phyloP scores from a whole-genome alignment of 73 alveolate genomes.

The Breviolum minutum region DNA sequence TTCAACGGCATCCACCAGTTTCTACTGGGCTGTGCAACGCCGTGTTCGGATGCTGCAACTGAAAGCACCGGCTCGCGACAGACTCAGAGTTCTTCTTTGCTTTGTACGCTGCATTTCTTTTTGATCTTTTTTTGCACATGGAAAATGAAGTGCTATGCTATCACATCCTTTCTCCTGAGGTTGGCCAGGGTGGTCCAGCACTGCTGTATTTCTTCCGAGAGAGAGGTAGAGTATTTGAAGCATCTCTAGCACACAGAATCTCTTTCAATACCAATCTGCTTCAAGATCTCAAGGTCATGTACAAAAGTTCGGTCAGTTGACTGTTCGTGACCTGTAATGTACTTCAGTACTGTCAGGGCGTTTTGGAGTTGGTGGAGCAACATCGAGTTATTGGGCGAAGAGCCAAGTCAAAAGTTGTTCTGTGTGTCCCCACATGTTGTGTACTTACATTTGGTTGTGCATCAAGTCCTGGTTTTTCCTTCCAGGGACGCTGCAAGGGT shows the following conservation, averaged over 20 bases:
- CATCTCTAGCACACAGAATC: too few relatives aligned
- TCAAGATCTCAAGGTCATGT: neutral
- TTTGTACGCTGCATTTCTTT: too few relatives aligned
- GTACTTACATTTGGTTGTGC: neutral
- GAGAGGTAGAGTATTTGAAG: slow-evolving; percentile 9
- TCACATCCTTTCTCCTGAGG: neutral
- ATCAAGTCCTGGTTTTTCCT: neutral
- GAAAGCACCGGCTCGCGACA: slow-evolving; percentile 70
- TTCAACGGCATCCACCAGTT: slow-evolving; percentile 51
- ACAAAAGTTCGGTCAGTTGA: neutral
- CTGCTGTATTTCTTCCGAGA: slow-evolving; percentile 85
- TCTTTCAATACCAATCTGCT: too few relatives aligned
- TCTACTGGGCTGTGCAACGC: slow-evolving; percentile 79
- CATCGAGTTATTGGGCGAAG: slow-evolving; percentile 83
- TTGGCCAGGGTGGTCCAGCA: slow-evolving; percentile 79
- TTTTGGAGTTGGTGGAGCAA: slow-evolving; percentile 91
- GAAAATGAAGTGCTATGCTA: neutral
- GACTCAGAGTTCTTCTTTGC: neutral
- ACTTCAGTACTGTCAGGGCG: slow-evolving; percentile 8
- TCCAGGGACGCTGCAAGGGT: slow-evolving; percentile 52
- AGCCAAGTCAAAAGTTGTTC: neutral
- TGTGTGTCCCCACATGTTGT: too few relatives aligned
- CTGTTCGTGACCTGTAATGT: neutral
- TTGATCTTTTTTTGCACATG: neutral
- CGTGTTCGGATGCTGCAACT: slow-evolving; percentile 57